Evolutionary conservation across 257 asterid species (phyloP), one percentile per base, ranked within the genome.

Genomic region (Solanum neorickii): DNA sequence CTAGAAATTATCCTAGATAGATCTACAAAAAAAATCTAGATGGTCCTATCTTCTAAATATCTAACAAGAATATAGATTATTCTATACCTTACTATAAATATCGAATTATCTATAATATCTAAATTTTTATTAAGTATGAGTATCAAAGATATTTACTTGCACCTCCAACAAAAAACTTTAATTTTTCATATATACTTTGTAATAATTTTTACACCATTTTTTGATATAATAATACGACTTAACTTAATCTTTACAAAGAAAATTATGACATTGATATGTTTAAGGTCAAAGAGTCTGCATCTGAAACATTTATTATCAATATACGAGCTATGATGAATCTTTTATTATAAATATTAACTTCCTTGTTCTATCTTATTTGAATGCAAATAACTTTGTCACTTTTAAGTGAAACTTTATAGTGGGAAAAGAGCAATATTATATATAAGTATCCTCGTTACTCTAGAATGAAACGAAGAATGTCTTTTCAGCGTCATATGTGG

Each of bases 221-320:
- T 0, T 0, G 8, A 56, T 56, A 56, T 56, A 56, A 56, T 56
- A 5, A 52, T 18, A 56, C 12, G 0, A 0, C n/a, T 56, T 2
- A 56, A 56, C 23, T 56, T 56, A 56, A 56, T 56, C 5, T 20
- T 18, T 56, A 56, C 25, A 56, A 56, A 56, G 20, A 2, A 56
- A 56, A 52, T 52, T 52, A 16, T 52, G 23, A 52, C 62, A 52
- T 52, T 52, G 62, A 52, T 52, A 16, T 16, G 23, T 16, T 23
- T 52, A 52, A 52, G n/a, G 62, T 37, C 39, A 35, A 35, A 35
- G 6, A 5, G 39, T 35, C 39, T 35, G 39, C 7, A 35, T 33
- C 39, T 1, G 39, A 35, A 35, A 35, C 39, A 35, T 35, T 52
- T 16, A 52, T 60, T 10, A 60, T 60, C 14, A 3, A 18, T 73